Evolutionary conservation across 441 rosid species (phyloP), one percentile per base, ranked within the genome.

Genomic region (Macaranga tanarius): DNA sequence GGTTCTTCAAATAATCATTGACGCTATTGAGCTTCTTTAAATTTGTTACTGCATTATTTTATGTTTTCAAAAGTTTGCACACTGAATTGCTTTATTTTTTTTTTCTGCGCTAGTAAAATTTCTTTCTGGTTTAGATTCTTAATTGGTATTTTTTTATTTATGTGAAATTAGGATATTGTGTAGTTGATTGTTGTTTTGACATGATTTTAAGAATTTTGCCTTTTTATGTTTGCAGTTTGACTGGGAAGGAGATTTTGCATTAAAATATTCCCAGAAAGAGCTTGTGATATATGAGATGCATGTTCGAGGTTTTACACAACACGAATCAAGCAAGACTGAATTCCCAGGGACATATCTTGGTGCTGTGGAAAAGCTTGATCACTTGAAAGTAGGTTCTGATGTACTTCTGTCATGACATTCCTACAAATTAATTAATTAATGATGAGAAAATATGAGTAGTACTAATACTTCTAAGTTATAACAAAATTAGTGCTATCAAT

Each of bases 171-270:
- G 74, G 10, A 42, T 47, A 7, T 25, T 62, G 38, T 58, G 19
- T 48, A 26, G 3, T 58, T 71, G 54, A 54, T 71, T 67, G 17
- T 67, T 73, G 34, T 66, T 73, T 40, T 11, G 23, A 70, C 13
- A 25, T 60, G 55, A 28, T 48, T 66, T 70, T 51, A 51, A 45
- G 62, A 65, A 50, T 64, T 51, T 77, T 61, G 9, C 42, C 40
- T 17, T 67, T 78, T 77, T 51, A 42, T 69, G 57, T 67, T 83
- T 81, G 75, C 87, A 95, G 99, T 90, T 95, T 86, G 97, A 95
- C 67, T 95, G 99, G 99, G 95, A 95, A 76, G 99, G 99, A 65
- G 99, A 95, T 87, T 83, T 92, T 75, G 97, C 87, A 47, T 77
- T 87, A 85, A 88, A 81, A 86, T 76, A 86, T 73, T 88, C 86